Evolutionary conservation across 1,284 basidiomycete species (phyloP), one percentile per base, ranked within the genome.

Genomic region (Vanrija sp.): DNA sequence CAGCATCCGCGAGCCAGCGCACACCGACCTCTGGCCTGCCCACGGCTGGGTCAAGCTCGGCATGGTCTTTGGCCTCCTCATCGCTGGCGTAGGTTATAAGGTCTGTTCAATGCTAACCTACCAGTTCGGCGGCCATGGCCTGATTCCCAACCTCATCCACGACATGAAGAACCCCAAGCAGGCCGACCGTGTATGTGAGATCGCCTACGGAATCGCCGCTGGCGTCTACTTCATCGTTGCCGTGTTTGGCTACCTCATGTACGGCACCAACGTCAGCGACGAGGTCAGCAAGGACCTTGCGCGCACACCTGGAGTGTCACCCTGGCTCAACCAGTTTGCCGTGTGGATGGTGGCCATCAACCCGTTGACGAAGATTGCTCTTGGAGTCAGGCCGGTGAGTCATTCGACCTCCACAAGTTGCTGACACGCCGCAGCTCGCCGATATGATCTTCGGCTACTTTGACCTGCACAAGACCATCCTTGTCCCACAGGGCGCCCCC

Each of bases 171-270:
- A 96, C 68, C 91, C 92, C 1, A 78, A 80, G 42, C 80, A 87
- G 64, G 97, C 95, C 67, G 68, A 69, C 45, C 55, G 56, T 28
- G 62, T 72, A 5, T 67, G 69, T 43, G 69, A 77, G 44, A 47
- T 69, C 8, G 67, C 65, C 14, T 69, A 92, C 83, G 66, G 81
- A 15, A 81, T 88, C 43, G 86, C 91, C 2, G 91, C 89, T 3
- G 77, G 81, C 38, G 80, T 93, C n/a, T 95, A 94, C 68, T 78
- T 85, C 10, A 57, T 86, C 7, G 89, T 96, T 53, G 91, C 88
- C 15, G 83, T 84, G 55, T 85, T 85, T 38, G 93, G 94, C 1
- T 97, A 96, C 66, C 74, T 90, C 25, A 97, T 97, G 93, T 95
- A 92, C 74, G 92, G 92, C n/a, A 80, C 82, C 56, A 66, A 77